phyloP scores from a whole-genome alignment of 257 asterid species.

The Linderniella brevidens region DNA sequence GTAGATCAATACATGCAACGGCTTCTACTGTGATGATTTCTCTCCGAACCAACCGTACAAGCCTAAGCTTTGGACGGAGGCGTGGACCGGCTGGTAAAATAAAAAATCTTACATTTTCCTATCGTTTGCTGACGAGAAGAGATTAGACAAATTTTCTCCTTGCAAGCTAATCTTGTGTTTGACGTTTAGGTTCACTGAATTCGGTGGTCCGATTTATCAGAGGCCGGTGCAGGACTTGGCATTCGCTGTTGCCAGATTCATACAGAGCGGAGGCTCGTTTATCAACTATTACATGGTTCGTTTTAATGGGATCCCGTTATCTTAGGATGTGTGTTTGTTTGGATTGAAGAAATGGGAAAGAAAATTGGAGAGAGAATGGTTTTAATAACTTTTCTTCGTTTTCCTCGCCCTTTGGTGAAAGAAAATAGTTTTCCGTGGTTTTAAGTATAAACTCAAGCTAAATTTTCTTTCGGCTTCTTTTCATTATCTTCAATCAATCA shows the following conservation, averaged over 20 bases:
- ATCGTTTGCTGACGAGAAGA: background rate
- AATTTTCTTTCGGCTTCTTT: no score
- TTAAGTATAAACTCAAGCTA: no score
- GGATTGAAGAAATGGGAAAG: no score
- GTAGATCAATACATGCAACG: conserved; percentile 91
- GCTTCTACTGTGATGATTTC: conserved; percentile 78
- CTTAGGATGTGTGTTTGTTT: no score
- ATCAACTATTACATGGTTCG: conserved; percentile 90
- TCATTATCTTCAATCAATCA: no score
- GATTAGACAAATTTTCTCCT: conserved; percentile 1
- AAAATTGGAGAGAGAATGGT: no score
- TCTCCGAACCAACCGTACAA: conserved; percentile 71
- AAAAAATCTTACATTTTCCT: background rate
- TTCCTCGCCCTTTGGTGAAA: no score
- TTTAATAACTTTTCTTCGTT: no score
- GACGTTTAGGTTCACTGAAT: conserved; percentile 54
- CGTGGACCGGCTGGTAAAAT: conserved; percentile 85
- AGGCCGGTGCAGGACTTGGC: conserved; percentile 93
- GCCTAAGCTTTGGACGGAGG: conserved; percentile 94
- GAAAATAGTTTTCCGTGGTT: no score
- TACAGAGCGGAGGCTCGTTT: conserved; percentile 85
- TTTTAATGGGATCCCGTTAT: conserved; percentile 10
- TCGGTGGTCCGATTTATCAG: conserved; percentile 56
- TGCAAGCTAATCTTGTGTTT: no score
- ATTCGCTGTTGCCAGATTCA: conserved; percentile 72